Base-by-base conservation (phyloP, 352 stramenopile genomes). In the Phytophthora foliorum region DNA sequence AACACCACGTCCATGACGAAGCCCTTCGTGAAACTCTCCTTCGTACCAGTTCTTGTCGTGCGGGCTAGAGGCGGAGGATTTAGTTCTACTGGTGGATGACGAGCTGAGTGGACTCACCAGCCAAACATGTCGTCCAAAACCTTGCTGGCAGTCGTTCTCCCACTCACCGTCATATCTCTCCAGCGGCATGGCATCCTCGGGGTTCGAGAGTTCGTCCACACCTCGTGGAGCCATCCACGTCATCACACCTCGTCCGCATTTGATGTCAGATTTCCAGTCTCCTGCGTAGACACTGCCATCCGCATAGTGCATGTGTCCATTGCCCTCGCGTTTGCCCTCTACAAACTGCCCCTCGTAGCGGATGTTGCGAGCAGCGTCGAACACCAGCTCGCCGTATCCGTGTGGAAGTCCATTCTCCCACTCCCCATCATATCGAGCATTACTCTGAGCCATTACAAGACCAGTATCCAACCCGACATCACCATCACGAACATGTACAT, bases 101-200 rank as follows among this genome's bases (percentile, higher is more conserved):
- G 13, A 48, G 29, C 48, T 65, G 7, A 58, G 41, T 5, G 55
- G 46, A 24, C 13, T 70, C 14, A 69, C 19, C 9, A 83, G 70
- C 92, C 92, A 98, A 9, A 95, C 84, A 52, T 97, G 89, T 14
- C 83, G 75, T 9, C 92, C 92, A 62, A 86, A 76, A n/a, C 92
- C 92, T 45, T 97, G 66, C 41, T 87, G 89, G 16, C 72, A 75
- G 61, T 96, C 91, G 38, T 86, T 63, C 13, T 66, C 32, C 90
- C 90, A 97, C n/a, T 82, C 42, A 2, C 91, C 89, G 25, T 88
- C 79, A 67, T 97, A 97, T 25, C 78, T 77, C 62, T 92, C 81
- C 10, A 82, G 22, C 3, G 74, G 63, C 2, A 54, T 60, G 9
- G 39, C 39, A 34, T 75, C 46, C 27, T 61, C 62, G 0, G 32